Base-by-base conservation (phyloP, 805 yeast genomes). In the Wickerhamomyces kurtzmanii region DNA sequence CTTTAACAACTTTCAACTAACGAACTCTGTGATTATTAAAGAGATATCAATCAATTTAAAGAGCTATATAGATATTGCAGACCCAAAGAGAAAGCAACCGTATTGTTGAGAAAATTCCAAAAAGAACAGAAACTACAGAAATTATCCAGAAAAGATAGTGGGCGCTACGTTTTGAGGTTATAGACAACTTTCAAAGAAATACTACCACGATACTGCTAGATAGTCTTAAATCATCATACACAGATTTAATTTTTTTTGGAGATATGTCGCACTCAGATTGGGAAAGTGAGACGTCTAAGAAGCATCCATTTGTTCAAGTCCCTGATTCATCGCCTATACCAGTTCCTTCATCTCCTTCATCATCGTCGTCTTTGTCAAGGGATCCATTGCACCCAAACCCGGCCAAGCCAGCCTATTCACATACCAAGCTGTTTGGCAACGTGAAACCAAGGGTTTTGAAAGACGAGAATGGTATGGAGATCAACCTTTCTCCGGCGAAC, bases 321-420 rank as follows among this genome's bases (percentile, higher is more conserved):
- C 73, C 70, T 3, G 65, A 59, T 31, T 66, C 75, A 1, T 67
- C 74, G 1, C 71, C 69, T 8, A 40, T 50, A 11, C 32, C 35
- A 5, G 28, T 30, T 4, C 11, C 28, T 20, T 36, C 30, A 16
- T 23, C 35, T n/a, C 30, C 39, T 15, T 45, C 55, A 1, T 46
- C 57, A 10, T 52, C 54, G 8, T 55, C n/a, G n/a, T n/a, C n/a
- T n/a, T n/a, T n/a, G n/a, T n/a, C n/a, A n/a, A n/a, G n/a, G n/a
- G n/a, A n/a, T n/a, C n/a, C n/a, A n/a, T n/a, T n/a, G n/a, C n/a
- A n/a, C n/a, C n/a, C n/a, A n/a, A n/a, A n/a, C n/a, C n/a, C 46
- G 15, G 29, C 49, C 19, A 43, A 48, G 24, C 36, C 31, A 13
- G 22, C 31, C 23, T 20, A 33, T 30, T 23, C 38, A 5, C 46